Conservation (phyloP, 2,329 filamentous ascomycete species). For the Fusarium anthophilum region DNA sequence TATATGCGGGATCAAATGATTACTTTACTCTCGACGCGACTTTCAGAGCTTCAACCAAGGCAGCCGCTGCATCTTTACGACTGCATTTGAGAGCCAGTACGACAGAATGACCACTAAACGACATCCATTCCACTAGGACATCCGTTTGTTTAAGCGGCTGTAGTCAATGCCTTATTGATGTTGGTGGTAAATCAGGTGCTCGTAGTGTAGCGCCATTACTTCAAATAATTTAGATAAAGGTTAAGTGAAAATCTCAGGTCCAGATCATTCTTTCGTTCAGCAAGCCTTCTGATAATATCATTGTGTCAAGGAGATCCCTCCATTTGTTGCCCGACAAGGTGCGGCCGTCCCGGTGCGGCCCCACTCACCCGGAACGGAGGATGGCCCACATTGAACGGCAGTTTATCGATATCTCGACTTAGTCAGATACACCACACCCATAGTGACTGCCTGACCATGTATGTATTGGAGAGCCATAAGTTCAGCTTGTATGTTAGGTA, state of each 20-base stretch:
- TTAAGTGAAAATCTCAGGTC: not conserved
- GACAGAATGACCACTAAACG: not conserved
- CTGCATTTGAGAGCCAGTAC: not conserved
- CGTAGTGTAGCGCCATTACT: not conserved
- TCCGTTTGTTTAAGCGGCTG: not conserved
- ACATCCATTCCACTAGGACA: not conserved
- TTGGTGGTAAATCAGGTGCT: not conserved
- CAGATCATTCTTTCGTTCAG: not conserved
- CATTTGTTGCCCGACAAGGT: not conserved
- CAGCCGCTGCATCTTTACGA: not conserved
- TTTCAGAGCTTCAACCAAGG: not conserved
- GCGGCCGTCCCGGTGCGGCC: not conserved
- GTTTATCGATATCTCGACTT: not conserved
- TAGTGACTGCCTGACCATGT: not conserved
- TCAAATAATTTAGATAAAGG: not conserved
- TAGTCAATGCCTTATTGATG: not conserved
- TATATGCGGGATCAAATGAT: not conserved
- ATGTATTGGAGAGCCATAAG: not conserved
- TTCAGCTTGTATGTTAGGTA: not conserved
- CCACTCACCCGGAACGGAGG: not conserved
- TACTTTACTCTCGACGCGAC: conserved; percentile 5
- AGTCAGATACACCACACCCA: not conserved
- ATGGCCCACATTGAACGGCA: not conserved
- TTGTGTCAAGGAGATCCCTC: not conserved
- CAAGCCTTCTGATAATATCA: not conserved